Percentiles rank a stretch among this genome's conserved stretches.
Conservation (phyloP, 805 yeast species). For the Candida andamanensis region DNA sequence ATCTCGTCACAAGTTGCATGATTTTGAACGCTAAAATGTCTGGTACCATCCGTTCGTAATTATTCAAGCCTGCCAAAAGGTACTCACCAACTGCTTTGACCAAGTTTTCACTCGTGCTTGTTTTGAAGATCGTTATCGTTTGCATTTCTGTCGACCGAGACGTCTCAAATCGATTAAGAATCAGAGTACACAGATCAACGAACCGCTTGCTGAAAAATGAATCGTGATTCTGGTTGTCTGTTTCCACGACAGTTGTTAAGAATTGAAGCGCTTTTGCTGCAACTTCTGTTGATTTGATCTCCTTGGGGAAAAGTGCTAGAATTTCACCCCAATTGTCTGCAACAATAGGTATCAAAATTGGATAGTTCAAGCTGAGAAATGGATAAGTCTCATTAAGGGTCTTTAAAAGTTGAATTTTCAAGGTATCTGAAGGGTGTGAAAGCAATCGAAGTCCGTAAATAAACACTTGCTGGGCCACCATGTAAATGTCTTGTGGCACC, state of each 20-base stretch:
- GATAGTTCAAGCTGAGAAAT: constrained; percentile 26
- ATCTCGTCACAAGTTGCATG: constrained; percentile 21
- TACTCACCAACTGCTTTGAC: constrained; percentile 13
- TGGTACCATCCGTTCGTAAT: constrained; percentile 38
- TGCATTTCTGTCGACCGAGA: constrained; percentile 1
- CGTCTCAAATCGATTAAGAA: constrained; percentile 1
- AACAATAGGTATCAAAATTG: constrained; percentile 26
- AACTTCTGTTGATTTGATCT: constrained; percentile 7
- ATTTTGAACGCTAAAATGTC: constrained; percentile 34
- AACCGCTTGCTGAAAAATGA: constrained; percentile 45
- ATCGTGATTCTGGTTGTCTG: constrained; percentile 35
- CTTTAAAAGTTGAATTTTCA: constrained; percentile 53
- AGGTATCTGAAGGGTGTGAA: constrained; percentile 57
- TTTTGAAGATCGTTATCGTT: constrained; percentile 2
- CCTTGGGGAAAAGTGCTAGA: constrained; percentile 8
- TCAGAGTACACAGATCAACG: constrained; percentile 39
- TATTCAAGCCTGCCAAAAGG: constrained; percentile 30
- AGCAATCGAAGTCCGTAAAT: constrained; percentile 65
- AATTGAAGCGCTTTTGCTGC: constrained; percentile 24
- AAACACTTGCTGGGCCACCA: constrained; percentile 53
- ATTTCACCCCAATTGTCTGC: constrained; percentile 29
- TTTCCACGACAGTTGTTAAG: constrained; percentile 19
- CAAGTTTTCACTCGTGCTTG: constrained; percentile 1
- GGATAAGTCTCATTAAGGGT: constrained; percentile 34
- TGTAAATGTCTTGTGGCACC: constrained; percentile 57